Base-by-base conservation (phyloP, 2,329 filamentous ascomycete genomes). In the Ophiostoma ips region DNA sequence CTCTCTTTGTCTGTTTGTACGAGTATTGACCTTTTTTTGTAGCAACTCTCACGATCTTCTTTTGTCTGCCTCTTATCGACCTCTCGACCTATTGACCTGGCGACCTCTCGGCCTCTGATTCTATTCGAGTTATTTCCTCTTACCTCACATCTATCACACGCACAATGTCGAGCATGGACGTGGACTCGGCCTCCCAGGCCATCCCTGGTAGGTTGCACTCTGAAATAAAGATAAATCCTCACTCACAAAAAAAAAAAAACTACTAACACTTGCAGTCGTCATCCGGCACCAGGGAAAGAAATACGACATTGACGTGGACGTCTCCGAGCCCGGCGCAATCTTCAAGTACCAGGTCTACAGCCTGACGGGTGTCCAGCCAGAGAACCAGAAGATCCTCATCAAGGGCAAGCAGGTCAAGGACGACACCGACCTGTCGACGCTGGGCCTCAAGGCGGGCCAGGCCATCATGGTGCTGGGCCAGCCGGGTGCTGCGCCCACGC, bases 291-390 rank as follows among this genome's bases (percentile, higher is more conserved):
- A 88, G 64, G 90, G 90, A 70, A 95, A 92, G 67, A 90, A 89
- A 65, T 84, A 96, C 71, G 82, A 96, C 63, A 78, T 98, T 64
- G 90, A 96, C 55, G 79, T 98, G 61, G 90, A 96, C 64, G 76
- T 85, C 40, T 73, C 77, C 24, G 83, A 86, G 43, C 87, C 81
- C 55, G 92, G 92, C 67, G 88, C 95, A 67, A 86, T 85, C 51
- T 87, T 98, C 72, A 98, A 96, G 66, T 87, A 85, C 62, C 92
- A 96, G 66, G 78, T 98, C 52, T 98, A 84, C 71, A 95, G 89
- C 55, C 73, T 98, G 50, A 98, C 92, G 44, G 88, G 87, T 54
- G 92, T 98, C 62, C 92, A 96, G 64, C 92, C 92, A 56, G 87
- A 94, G 55, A 84, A 90, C 55, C 94, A 98, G 67, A 96, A 96